phyloP scores from a whole-genome alignment of 2,329 filamentous ascomycete species.

The Leptographium flavum region DNA sequence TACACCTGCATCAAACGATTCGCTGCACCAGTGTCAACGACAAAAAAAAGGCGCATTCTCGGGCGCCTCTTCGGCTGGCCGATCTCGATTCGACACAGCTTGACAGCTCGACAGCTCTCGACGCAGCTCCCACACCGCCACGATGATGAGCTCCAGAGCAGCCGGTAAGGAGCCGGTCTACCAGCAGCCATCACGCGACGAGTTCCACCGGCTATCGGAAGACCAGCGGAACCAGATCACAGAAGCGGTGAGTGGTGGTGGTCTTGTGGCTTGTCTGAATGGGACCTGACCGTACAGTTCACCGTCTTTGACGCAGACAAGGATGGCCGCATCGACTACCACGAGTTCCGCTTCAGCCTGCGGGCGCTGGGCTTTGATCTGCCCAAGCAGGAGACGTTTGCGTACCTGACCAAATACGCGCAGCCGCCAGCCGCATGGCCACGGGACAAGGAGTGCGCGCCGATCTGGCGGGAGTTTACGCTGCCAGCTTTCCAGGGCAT shows the following conservation, averaged over 20 bases:
- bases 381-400: slow-evolving; percentile 70
- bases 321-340: slow-evolving; percentile 87
- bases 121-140: not conserved
- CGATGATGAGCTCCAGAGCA: slow-evolving; percentile 13
- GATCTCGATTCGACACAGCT: not conserved
- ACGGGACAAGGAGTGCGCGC: slow-evolving; percentile 37
- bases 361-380: slow-evolving; percentile 91
- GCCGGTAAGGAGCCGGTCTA: slow-evolving; percentile 12
- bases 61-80: too few species aligned
- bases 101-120: not conserved
- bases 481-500: slow-evolving; percentile 60
- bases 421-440: slow-evolving; percentile 50
- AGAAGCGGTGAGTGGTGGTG: slow-evolving; percentile 50
- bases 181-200: slow-evolving; percentile 19
- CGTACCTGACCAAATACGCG: slow-evolving; percentile 69
- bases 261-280: not conserved
- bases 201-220: slow-evolving; percentile 46
- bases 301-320: slow-evolving; percentile 94
- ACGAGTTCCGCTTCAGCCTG: slow-evolving; percentile 93
- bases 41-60: too few species aligned
- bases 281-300: slow-evolving; percentile 42
- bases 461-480: slow-evolving; percentile 56
- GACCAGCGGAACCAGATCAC: slow-evolving; percentile 89
- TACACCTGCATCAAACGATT: too few species aligned
- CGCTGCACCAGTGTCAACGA: too few species aligned